phyloP scores from a whole-genome alignment of 139 green algal species.

The Tetraselmis chui region DNA sequence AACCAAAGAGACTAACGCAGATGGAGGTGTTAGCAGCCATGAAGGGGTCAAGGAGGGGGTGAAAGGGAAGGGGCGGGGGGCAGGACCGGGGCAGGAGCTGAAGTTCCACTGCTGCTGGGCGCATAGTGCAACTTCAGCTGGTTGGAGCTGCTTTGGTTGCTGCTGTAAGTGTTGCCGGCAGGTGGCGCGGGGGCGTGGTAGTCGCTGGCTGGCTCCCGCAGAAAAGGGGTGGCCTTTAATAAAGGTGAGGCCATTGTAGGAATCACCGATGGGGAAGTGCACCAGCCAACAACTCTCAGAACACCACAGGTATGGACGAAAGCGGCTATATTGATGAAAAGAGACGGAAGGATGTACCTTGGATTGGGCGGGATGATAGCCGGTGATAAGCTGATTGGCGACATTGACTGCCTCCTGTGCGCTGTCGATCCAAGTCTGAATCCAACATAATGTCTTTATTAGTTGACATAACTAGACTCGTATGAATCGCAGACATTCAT shows the following conservation, averaged over 20 bases:
- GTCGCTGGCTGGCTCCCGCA: not conserved
- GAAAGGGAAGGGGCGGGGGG: too few species aligned
- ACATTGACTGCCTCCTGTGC: not conserved
- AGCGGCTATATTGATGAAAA: too few species aligned
- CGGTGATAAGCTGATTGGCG: not conserved
- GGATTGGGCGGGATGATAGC: not conserved
- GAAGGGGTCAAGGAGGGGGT: not conserved
- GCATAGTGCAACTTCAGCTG: too few species aligned
- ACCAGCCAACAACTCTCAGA: too few species aligned
- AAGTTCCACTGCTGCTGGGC: not conserved
- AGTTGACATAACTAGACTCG: too few species aligned
- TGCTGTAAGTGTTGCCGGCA: not conserved
- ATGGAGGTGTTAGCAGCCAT: not conserved
- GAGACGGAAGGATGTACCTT: not conserved
- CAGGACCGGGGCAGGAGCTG: not conserved
- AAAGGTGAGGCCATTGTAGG: too few species aligned
- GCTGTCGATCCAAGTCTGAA: not conserved
- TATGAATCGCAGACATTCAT: too few species aligned
- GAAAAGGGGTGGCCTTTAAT: not conserved
- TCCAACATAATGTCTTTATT: too few species aligned
- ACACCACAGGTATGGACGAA: too few species aligned
- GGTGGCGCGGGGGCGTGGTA: not conserved
- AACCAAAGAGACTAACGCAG: too few species aligned
- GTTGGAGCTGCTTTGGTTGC: too few species aligned
- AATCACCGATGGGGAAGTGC: too few species aligned